phyloP scores from a whole-genome alignment of 176 grass and related monocot species.

The Triticum turgidum region DNA sequence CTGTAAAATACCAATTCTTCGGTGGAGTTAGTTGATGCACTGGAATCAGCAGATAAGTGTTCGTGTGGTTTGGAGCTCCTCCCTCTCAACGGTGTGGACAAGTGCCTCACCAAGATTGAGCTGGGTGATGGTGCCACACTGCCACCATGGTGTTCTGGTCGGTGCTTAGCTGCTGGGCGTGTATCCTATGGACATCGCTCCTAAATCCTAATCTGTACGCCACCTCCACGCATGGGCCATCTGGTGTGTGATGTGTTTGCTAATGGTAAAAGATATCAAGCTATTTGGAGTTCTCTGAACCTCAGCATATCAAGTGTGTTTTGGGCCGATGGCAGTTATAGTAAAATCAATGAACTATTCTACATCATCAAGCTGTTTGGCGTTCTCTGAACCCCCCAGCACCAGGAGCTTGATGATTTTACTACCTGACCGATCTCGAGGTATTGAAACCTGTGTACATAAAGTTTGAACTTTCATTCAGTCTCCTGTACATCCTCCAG shows the following conservation, averaged over 20 bases:
- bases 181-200: background rate
- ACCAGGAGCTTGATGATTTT: background rate
- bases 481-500: background rate
- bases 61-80: background rate
- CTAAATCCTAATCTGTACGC: background rate
- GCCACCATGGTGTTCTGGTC: too few relatives aligned
- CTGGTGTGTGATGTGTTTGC: background rate
- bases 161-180: too few relatives aligned
- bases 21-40: background rate
- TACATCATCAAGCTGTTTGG: background rate
- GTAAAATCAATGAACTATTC: background rate
- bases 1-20: background rate
- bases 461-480: background rate
- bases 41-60: background rate
- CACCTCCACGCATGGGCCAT: background rate
- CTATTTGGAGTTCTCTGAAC: background rate
- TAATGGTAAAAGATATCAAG: background rate
- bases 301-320: constrained; percentile 1
- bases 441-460: background rate
- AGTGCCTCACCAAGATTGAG: background rate
- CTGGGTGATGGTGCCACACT: background rate
- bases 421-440: background rate
- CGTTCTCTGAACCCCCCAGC: background rate
- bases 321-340: background rate
- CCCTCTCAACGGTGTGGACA: background rate